Base-by-base conservation (phyloP, 2,329 filamentous ascomycete species). In the Biscogniauxia mediterranea region DNA sequence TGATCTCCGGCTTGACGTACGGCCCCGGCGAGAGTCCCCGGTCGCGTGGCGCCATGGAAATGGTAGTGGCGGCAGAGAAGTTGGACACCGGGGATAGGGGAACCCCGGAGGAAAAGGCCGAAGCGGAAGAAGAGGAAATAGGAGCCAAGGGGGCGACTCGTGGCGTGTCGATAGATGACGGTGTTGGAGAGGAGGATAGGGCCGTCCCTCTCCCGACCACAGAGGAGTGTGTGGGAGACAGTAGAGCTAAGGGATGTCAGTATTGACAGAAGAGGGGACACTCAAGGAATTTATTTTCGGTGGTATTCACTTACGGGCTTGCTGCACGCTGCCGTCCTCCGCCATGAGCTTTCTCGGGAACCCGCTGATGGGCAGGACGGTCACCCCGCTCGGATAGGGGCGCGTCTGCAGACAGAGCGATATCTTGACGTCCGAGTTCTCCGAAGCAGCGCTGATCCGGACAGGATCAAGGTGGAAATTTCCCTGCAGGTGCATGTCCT, bases 401-500 rank as follows among this genome's bases (percentile, higher is more conserved):
- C 19, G 26, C 21, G 59, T 65, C 38, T 69, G 67, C 21, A 74
- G 56, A 28, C 69, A 70, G 19, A 73, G 67, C n/a, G 71, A 71
- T 50, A 74, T 64, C 17, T 60, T 65, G 53, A 71, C 58, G 20
- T 68, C 62, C 21, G 71, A 65, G 50, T 69, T 46, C 58, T 72
- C 71, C 20, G 59, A 56, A 17, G 64, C 17, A 19, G 69, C 61
- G 52, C 62, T 63, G 57, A 74, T 65, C 21, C 64, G 68, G 9
- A 74, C 25, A 11, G 66, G 64, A 9, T 71, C 66, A 7, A 72
- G 67, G 32, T 69, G 64, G 55, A 74, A 74, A 55, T 68, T 67
- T 13, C 71, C 72, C 46, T 71, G 69, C 20, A 72, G 59, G 38
- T 72, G 70, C 69, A 74, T 73, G 58, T 73, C 71, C 52, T 73